Percentiles rank a stretch among this genome's conserved stretches.
phyloP scores from a whole-genome alignment of 768 basidiomycete genomes.

The Kwoniella sp. region DNA sequence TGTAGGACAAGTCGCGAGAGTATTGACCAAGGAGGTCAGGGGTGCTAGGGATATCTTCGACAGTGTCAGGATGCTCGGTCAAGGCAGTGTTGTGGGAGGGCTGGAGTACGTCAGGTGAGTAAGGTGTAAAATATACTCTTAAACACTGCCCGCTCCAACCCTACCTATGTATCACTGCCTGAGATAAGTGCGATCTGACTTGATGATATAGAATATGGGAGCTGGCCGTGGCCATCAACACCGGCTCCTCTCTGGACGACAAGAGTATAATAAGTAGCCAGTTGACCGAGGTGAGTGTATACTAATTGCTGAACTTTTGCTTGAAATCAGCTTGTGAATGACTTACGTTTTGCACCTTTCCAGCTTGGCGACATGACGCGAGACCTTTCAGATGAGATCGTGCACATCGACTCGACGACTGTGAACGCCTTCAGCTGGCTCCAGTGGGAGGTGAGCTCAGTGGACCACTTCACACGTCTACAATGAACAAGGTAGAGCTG shows the following conservation, averaged over 20 bases:
- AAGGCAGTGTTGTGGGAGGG: conserved; percentile 33
- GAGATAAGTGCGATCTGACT: conserved; percentile 6
- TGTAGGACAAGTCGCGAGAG: conserved; percentile 35
- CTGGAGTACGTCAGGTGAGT: conserved; percentile 45
- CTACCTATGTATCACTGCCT: too few relatives aligned
- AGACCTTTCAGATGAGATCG: conserved; percentile 45
- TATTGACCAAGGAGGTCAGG: conserved; percentile 34
- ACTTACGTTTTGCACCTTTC: too few relatives aligned
- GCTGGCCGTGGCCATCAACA: conserved; percentile 35
- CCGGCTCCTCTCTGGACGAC: conserved; percentile 38
- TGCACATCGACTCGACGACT: conserved; percentile 38
- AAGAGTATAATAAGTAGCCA: conserved; percentile 34
- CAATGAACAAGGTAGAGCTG: neutral
- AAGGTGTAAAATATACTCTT: too few relatives aligned
- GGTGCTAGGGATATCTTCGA: conserved; percentile 45
- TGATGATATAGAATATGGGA: conserved; percentile 41
- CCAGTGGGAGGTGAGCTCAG: conserved; percentile 44
- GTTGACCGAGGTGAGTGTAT: conserved; percentile 41
- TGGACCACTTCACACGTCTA: too few relatives aligned
- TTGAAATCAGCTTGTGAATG: too few relatives aligned
- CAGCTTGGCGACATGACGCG: conserved; percentile 49
- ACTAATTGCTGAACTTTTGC: too few relatives aligned
- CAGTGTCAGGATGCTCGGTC: conserved; percentile 35
- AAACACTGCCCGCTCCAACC: too few relatives aligned
- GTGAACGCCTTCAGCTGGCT: conserved; percentile 49